Evolutionary conservation across 2,329 filamentous ascomycete species (phyloP).

Genomic region (Nothomitra cinnamomea): DNA sequence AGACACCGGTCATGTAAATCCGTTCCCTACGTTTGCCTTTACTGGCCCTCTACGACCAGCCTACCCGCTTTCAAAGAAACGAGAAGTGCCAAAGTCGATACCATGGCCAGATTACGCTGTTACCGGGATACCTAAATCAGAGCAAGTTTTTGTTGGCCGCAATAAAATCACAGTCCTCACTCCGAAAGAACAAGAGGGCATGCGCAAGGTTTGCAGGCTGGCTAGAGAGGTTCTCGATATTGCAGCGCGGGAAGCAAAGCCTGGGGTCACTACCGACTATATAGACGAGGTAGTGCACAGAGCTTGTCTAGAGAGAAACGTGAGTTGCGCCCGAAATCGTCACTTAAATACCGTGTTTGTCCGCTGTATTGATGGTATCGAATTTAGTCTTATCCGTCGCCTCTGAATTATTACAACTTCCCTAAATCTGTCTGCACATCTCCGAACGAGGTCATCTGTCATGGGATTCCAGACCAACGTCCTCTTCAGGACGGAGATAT

Average conservation of each 20-base stretch:
- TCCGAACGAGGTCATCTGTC: constrained; percentile 92
- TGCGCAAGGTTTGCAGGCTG: constrained; percentile 81
- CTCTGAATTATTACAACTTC: constrained; percentile 88
- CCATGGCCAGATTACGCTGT: constrained; percentile 73
- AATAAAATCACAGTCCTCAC: constrained; percentile 75
- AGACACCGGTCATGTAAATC: constrained; percentile 81
- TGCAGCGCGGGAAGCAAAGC: constrained; percentile 63
- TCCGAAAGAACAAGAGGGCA: constrained; percentile 63
- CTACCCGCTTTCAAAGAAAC: constrained; percentile 61
- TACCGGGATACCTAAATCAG: constrained; percentile 57
- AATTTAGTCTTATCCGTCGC: constrained; percentile 73
- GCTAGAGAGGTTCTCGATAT: constrained; percentile 87
- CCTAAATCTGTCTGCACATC: constrained; percentile 97
- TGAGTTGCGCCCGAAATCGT: constrained; percentile 29
- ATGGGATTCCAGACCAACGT: constrained; percentile 89
- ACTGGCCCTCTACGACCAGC: constrained; percentile 70
- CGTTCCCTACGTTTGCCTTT: constrained; percentile 74
- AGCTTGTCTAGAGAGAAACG: constrained; percentile 80
- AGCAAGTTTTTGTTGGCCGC: constrained; percentile 47
- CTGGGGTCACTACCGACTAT: constrained; percentile 90
- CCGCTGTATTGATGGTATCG: not conserved
- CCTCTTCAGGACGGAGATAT: constrained; percentile 84
- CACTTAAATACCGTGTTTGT: not conserved
- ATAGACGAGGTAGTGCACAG: constrained; percentile 93
- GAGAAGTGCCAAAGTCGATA: constrained; percentile 64